Evolutionary conservation across 495 filamentous ascomycete species (phyloP), one percentile per base, ranked within the genome.

Genomic region (Cetradonia linearis): DNA sequence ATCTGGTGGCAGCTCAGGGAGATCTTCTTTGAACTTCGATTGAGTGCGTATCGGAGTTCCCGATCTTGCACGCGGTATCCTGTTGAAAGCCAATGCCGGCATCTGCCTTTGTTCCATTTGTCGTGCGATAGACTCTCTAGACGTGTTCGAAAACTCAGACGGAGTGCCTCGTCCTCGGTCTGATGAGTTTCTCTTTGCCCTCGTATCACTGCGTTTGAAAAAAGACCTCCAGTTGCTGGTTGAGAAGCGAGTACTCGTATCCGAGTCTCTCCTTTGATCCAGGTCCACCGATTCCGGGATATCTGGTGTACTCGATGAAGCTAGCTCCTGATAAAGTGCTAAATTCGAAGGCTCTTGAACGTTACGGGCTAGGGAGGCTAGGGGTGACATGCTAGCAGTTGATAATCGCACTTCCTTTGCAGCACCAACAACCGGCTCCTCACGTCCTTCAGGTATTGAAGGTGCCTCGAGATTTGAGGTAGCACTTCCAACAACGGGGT

Each of bases 1-100:
- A 56, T 87, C 86, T 5, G 89, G 84, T 10, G 89, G 87, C 33
- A 89, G 77, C 65, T 95, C 91, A 20, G 88, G 89, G 18, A 96
- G 80, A 69, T 95, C 90, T 70, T 96, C 91, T n/a, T 84, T 82
- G 76, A 96, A 96, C 50, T 89, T 91, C 46, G 89, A 95, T 72
- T 87, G 87, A 4, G 89, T 88, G 33, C 89, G 84, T 62, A 83
- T 82, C 9, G 90, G 82, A 1, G 77, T 78, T 14, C 77, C 79
- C 10, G 81, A 78, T 38, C 74, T 74, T 36, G 64, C 59, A 38
- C 65, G 54, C 28, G 68, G 63, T 40, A 54, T 66, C 55, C 62
- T 66, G 47, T 71, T 71, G 61, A 73, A 74, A 40, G 67, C 70
- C 61, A 76, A 72, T 0, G 79, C 75, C 18, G 77, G 73, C 55